Conservation (phyloP, 805 yeast species). For the Candida sphagnicola region DNA sequence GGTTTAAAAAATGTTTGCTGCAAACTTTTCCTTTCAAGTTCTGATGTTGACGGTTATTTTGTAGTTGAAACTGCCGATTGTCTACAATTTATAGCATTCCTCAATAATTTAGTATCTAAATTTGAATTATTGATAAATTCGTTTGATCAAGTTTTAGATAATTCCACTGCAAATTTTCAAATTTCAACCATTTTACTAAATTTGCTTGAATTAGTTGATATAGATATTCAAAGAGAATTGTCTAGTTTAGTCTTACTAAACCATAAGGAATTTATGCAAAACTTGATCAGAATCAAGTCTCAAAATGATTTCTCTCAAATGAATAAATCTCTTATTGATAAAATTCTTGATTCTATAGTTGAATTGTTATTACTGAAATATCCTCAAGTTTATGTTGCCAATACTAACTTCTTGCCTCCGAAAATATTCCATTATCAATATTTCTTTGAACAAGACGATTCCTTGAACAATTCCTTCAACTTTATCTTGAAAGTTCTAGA, state of each 20-base stretch:
- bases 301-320: background rate
- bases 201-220: background rate
- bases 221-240: slow-evolving; percentile 1
- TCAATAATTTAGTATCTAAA: background rate
- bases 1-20: background rate
- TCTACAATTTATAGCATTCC: slow-evolving; percentile 1
- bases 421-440: slow-evolving; percentile 1
- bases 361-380: slow-evolving; percentile 2
- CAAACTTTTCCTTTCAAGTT: background rate
- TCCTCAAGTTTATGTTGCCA: background rate
- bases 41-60: background rate
- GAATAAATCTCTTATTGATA: background rate
- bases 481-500: slow-evolving; percentile 20
- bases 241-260: slow-evolving; percentile 1
- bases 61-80: background rate
- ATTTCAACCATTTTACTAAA: background rate
- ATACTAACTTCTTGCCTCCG: slow-evolving; percentile 2
- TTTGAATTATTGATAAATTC: background rate
- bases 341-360: background rate
- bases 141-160: too few species aligned
- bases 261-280: background rate
- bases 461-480: slow-evolving; percentile 10
- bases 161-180: background rate
- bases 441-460: slow-evolving; percentile 2
- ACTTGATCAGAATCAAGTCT: background rate